phyloP scores from a whole-genome alignment of 2,329 filamentous ascomycete species.

The Penicillium verrucosum region DNA sequence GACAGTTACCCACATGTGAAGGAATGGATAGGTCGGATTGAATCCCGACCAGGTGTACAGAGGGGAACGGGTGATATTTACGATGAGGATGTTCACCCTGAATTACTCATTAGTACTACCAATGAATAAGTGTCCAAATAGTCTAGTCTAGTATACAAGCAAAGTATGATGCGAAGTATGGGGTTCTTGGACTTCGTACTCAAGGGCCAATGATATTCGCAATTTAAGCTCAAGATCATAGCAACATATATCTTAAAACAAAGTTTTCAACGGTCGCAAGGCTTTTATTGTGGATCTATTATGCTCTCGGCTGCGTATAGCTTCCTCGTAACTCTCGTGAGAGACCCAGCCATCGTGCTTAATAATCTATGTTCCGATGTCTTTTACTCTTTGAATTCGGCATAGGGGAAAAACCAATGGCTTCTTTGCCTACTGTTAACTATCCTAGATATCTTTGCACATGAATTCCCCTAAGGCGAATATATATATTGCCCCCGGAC shows the following conservation, averaged over 20 bases:
- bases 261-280: neutral
- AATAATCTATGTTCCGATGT: too few relatives aligned
- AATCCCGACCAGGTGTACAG: neutral
- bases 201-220: neutral
- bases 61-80: neutral
- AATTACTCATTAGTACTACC: neutral
- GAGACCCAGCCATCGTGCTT: too few relatives aligned
- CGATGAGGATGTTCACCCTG: neutral
- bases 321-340: too few relatives aligned
- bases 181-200: neutral
- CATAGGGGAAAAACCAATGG: too few relatives aligned
- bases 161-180: neutral
- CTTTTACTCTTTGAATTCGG: too few relatives aligned
- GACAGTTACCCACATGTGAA: neutral
- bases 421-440: too few relatives aligned
- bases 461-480: too few relatives aligned
- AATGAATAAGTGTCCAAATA: neutral
- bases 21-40: neutral
- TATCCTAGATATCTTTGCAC: too few relatives aligned
- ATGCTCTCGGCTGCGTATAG: too few relatives aligned
- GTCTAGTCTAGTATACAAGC: neutral
- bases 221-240: neutral
- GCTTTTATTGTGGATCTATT: too few relatives aligned
- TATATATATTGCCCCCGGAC: too few relatives aligned
- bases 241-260: neutral